Conservation (phyloP, 257 asterid species). For the Nicotiana knightiana region DNA sequence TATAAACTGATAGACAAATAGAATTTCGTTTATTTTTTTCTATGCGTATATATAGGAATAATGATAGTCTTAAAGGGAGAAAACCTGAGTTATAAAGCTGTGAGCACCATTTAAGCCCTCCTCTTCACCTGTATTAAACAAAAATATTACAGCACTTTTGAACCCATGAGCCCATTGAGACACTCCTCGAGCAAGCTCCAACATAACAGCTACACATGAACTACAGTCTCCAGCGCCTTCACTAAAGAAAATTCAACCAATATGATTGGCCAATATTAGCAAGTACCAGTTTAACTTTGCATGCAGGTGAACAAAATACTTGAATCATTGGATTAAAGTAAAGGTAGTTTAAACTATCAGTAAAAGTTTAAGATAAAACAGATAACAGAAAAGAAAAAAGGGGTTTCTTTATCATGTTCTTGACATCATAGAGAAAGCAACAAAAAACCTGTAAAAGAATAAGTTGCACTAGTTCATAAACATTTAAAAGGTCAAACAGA, state of each 20-base stretch:
- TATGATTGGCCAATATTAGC: background rate
- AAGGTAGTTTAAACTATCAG: background rate
- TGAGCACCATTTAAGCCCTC: constrained; percentile 98
- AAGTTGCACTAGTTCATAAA: background rate
- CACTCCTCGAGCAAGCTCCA: constrained; percentile 97
- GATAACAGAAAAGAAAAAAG: background rate
- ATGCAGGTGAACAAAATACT: background rate
- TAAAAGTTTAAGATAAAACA: background rate
- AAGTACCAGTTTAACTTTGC: background rate
- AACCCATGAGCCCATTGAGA: constrained; percentile 99
- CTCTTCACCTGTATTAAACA: constrained; percentile 97
- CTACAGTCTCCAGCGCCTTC: constrained; percentile 99
- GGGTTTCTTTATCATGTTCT: background rate
- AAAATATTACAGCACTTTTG: constrained; percentile 72
- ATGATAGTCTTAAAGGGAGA: background rate
- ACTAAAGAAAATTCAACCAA: constrained; percentile 30
- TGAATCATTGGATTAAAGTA: background rate
- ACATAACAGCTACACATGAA: constrained; percentile 94
- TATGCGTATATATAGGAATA: background rate
- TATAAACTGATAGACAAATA: no score
- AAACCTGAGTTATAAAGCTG: constrained; percentile 95
- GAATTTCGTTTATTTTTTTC: no score
- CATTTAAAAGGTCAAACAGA: background rate
- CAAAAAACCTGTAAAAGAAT: background rate
- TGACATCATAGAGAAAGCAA: background rate